These are phyloP conservation scores for Berkeleyomyces rouxiae DNA, from an alignment of 2,329 filamentous ascomycete species.

Conservation along the genomic window DNA sequence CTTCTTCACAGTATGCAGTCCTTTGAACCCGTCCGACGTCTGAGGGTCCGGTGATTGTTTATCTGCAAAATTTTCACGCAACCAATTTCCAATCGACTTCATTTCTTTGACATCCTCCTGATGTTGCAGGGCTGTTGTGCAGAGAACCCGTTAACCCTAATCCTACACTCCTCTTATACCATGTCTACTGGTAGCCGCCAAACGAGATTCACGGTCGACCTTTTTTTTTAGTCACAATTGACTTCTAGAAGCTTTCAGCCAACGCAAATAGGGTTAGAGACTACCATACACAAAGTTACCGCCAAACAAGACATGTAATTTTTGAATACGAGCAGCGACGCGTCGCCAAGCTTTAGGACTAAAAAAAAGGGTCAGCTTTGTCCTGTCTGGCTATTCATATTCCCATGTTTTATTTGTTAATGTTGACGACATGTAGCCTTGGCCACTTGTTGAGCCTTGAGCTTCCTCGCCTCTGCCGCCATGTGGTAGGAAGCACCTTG, in stretches of 20 bases:
- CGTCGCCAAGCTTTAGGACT: background rate
- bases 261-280: background rate
- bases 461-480: background rate
- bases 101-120: too few species aligned
- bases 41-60: too few species aligned
- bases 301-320: background rate
- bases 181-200: too few species aligned
- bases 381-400: background rate
- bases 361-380: background rate
- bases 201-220: background rate
- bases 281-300: background rate
- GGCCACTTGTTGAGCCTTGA: background rate
- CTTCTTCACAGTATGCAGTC: too few species aligned
- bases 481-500: background rate
- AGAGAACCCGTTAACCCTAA: too few species aligned
- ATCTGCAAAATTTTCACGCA: background rate
- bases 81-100: too few species aligned
- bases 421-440: background rate
- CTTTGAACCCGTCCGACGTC: too few species aligned
- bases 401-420: background rate
- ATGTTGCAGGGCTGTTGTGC: too few species aligned
- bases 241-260: background rate
- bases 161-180: too few species aligned
- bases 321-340: background rate
- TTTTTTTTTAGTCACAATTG: background rate